Evolutionary conservation across 2,329 filamentous ascomycete genomes (phyloP), one percentile per base, ranked within the genome.

Genomic region (Rutstroemia sp.): DNA sequence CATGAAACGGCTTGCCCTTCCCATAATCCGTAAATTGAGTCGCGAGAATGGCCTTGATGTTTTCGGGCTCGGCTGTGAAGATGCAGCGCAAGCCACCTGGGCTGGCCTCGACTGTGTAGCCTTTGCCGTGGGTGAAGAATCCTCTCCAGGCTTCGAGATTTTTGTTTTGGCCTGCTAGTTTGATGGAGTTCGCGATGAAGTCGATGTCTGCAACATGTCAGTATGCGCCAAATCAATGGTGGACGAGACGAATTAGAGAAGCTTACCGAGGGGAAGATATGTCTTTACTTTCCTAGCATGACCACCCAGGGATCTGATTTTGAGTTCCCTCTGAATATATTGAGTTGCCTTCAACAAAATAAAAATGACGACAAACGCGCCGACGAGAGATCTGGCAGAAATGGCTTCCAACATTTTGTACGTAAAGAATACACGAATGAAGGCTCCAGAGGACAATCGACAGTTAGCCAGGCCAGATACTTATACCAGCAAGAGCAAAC

Each of bases 21-120:
- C 91, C 92, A 68, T 85, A 96, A 67, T 95, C 88, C 42, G 74
- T 73, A 67, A 96, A 96, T 67, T 96, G 90, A 1, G 86, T 87
- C 0, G 91, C 88, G n/a, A 96, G 77, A 21, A 96, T 79, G 5
- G 92, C 89, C 71, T 96, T 95, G 74, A 95, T 87, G 68, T 96
- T 96, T 66, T 95, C 90, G 0, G 88, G 87, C 63, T 96, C 90
- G 5, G 81, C 81, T 0, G 92, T 96, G 66, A 94, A 79, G 58
- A 95, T 70, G 8, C 59, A 46, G 7, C 66, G 62, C 5, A 59
- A 58, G 16, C 66, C 64, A 16, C 52, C 64, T 10, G 61, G 61
- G 7, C 44, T 37, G 10, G 74, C 70, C 71, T 92, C 88, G 41
- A 78, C 72, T 0, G 88, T 92, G 63, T 77, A 83, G 34, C 72